These are phyloP conservation scores for Colletotrichum sp. DNA, from an alignment of 2,329 filamentous ascomycete genomes.

Conservation along the genomic window DNA sequence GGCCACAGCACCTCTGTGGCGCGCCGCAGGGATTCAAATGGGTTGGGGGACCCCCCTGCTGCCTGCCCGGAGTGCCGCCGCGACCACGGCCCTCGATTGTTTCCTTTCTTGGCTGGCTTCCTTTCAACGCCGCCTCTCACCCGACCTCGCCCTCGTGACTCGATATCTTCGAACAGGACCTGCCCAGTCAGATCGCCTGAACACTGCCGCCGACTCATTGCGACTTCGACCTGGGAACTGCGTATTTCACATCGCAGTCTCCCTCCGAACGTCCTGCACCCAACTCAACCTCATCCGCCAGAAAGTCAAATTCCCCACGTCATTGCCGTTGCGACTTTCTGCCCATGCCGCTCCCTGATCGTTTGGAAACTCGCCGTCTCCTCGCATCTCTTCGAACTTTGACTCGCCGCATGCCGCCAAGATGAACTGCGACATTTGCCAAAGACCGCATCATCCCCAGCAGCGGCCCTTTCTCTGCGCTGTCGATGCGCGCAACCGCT, in stretches of 20 bases:
- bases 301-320: constrained; percentile 8
- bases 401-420: background rate
- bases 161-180: constrained; percentile 1
- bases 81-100: constrained; percentile 3
- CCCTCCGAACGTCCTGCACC: background rate
- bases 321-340: background rate
- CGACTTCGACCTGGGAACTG: background rate
- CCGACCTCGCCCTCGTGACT: constrained; percentile 19
- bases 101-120: constrained; percentile 9
- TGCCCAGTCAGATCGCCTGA: background rate
- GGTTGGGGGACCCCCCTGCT: constrained; percentile 6
- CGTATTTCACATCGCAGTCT: constrained; percentile 2
- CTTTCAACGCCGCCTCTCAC: constrained; percentile 5
- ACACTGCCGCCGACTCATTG: background rate
- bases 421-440: constrained; percentile 76
- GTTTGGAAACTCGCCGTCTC: background rate
- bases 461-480: constrained; percentile 71
- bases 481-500: constrained; percentile 71
- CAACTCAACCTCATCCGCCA: background rate
- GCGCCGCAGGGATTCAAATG: background rate
- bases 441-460: constrained; percentile 57
- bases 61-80: constrained; percentile 13
- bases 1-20: constrained; percentile 1
- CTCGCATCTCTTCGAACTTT: background rate
- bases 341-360: background rate